Conservation (phyloP, 768 basidiomycete species). For the Rhizopogon rudus region DNA sequence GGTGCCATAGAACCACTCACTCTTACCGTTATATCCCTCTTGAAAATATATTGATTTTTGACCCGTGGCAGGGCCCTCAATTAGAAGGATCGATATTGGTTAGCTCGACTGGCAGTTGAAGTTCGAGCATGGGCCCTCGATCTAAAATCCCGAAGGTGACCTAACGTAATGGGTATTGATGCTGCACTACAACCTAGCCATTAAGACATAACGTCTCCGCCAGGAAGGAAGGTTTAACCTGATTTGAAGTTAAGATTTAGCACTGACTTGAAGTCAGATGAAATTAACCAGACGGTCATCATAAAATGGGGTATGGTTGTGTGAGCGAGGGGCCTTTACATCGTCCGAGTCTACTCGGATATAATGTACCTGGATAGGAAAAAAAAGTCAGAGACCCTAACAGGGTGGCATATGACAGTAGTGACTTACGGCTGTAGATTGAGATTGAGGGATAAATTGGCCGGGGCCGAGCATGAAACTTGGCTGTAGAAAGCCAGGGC, state of each 20-base stretch:
- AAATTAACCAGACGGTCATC: neutral
- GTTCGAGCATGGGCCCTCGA: neutral
- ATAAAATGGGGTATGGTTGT: too few species aligned
- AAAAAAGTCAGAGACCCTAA: neutral
- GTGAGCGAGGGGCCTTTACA: too few species aligned
- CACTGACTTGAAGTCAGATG: neutral
- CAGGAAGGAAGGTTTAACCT: neutral
- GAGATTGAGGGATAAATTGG: neutral
- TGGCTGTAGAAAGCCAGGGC: neutral
- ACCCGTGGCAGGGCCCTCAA: neutral
- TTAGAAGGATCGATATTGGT: neutral
- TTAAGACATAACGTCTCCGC: neutral
- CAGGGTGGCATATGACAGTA: neutral
- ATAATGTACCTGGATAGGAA: neutral
- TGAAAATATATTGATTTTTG: neutral
- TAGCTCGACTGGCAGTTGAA: neutral
- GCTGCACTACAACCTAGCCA: neutral
- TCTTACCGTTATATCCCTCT: neutral
- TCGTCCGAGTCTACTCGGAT: too few species aligned
- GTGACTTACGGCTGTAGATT: neutral
- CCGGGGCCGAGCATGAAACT: neutral
- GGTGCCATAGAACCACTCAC: conserved; percentile 15
- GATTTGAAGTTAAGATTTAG: neutral
- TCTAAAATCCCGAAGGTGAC: conserved; percentile 1
- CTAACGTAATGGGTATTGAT: neutral